Conservation (phyloP, 2,329 filamentous ascomycete species). For the Alternaria sp. region DNA sequence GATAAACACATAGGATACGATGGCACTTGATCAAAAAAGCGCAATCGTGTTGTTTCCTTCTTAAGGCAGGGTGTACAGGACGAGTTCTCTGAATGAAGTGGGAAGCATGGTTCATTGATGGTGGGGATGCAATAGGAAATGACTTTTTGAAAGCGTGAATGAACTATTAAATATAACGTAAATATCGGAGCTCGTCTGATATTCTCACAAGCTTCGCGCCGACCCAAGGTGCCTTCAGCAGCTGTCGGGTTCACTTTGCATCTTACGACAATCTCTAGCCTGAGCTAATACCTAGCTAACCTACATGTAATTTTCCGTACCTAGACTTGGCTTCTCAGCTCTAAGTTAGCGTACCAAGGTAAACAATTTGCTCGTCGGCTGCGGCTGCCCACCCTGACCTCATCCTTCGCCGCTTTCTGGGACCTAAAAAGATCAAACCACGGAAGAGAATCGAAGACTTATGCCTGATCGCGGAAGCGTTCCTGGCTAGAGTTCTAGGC, state of each 20-base stretch:
- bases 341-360: neutral
- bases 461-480: constrained; percentile 3
- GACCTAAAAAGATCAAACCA: neutral
- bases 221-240: too few relatives aligned
- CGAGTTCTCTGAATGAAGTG: neutral
- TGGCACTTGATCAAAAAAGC: neutral
- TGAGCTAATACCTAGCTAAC: neutral
- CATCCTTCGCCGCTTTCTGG: neutral
- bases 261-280: neutral
- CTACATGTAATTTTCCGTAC: constrained; percentile 1
- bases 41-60: neutral
- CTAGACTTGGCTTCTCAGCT: neutral
- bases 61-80: neutral
- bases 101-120: neutral
- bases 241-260: neutral
- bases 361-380: neutral
- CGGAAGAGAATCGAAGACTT: neutral
- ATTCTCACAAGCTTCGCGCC: neutral
- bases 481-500: constrained; percentile 5
- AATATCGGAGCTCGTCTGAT: neutral
- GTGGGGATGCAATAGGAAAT: neutral
- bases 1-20: neutral
- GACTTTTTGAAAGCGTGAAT: neutral
- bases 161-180: neutral
- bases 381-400: neutral